Conservation (phyloP, 139 green algal species). For the Chlorella sp. region DNA sequence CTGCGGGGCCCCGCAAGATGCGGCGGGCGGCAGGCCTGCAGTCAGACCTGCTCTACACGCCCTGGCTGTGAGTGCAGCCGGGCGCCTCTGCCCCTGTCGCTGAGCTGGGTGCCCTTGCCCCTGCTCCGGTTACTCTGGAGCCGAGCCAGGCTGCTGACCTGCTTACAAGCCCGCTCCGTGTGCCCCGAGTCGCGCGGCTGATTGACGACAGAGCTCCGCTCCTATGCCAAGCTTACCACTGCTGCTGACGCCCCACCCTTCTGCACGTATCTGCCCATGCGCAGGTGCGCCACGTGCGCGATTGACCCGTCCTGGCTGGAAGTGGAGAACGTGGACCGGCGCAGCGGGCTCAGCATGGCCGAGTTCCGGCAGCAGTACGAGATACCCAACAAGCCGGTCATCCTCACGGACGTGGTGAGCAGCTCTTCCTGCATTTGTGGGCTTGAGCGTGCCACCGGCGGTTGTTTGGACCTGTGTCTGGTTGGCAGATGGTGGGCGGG, state of each 20-base stretch:
- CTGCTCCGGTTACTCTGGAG: too few relatives aligned
- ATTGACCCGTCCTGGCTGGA: conserved; percentile 79
- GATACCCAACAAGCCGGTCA: conserved; percentile 81
- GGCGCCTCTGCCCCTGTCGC: conserved; percentile 71
- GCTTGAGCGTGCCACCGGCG: too few relatives aligned
- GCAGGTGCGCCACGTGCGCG: conserved; percentile 38
- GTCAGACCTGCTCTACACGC: conserved; percentile 90
- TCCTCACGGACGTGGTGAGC: conserved; percentile 72
- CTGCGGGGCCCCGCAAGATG: not conserved
- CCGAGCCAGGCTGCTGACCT: too few relatives aligned
- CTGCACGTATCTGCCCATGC: not conserved
- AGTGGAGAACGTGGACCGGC: conserved; percentile 79
- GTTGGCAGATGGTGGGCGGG: too few relatives aligned
- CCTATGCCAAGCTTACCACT: too few relatives aligned
- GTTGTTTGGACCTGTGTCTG: too few relatives aligned
- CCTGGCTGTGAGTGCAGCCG: conserved; percentile 70
- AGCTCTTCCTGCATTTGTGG: too few relatives aligned
- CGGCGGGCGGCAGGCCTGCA: conserved; percentile 52
- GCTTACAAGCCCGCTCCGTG: too few relatives aligned
- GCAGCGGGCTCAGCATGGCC: conserved; percentile 54
- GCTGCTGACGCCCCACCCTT: too few relatives aligned
- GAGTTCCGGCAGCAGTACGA: conserved; percentile 86
- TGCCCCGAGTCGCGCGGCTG: too few relatives aligned
- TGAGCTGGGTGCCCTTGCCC: conserved; percentile 8
- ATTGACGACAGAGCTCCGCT: too few relatives aligned